phyloP scores from a whole-genome alignment of 768 basidiomycete genomes.

The Naganishia vishniacii region DNA sequence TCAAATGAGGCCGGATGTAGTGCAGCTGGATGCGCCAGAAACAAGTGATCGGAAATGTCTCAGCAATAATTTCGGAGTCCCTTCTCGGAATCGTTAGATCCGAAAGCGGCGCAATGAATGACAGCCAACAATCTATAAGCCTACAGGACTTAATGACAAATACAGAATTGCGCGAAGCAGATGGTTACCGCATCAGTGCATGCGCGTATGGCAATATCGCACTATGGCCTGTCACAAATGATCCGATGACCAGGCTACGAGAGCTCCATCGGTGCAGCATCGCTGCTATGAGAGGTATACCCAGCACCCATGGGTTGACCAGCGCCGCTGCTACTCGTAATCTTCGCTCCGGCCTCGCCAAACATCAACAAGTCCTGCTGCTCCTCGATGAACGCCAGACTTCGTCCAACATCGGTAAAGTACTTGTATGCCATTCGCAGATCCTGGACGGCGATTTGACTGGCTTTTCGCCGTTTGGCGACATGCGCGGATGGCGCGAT shows the following conservation, averaged over 20 bases:
- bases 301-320: conserved; percentile 10
- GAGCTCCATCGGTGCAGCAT: conserved; percentile 31
- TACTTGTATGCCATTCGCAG: conserved; percentile 68
- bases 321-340: conserved; percentile 25
- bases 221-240: background rate
- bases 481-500: conserved; percentile 87
- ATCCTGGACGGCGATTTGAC: conserved; percentile 77
- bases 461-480: conserved; percentile 70
- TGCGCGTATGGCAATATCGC: background rate
- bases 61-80: too few relatives aligned
- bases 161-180: too few relatives aligned
- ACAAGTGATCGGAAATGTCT: too few relatives aligned
- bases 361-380: conserved; percentile 48
- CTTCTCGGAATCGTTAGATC: too few relatives aligned
- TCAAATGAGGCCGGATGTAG: too few relatives aligned
- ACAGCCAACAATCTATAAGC: too few relatives aligned
- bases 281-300: conserved; percentile 23
- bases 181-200: too few relatives aligned
- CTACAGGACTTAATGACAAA: too few relatives aligned
- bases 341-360: conserved; percentile 39
- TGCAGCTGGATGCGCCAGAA: too few relatives aligned
- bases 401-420: conserved; percentile 47
- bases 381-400: conserved; percentile 46
- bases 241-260: conserved; percentile 1
- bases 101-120: too few relatives aligned